Evolutionary conservation across 345 rosid genomes (phyloP).

Genomic region (Moricandia moricandioides): DNA sequence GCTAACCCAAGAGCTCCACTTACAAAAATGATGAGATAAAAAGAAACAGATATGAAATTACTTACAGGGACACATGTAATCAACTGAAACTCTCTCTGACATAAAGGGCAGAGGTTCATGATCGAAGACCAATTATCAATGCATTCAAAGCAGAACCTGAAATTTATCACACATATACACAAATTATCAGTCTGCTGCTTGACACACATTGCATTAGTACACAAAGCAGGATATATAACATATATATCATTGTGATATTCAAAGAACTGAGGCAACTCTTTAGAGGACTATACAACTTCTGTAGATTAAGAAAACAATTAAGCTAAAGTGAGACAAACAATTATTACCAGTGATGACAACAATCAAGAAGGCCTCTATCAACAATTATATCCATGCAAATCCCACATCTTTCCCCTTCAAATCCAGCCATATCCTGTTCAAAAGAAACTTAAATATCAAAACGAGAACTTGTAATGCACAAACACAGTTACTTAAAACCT

Average conservation of each 20-base stretch:
- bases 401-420: slow-evolving; percentile 91
- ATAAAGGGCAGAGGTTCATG: slow-evolving; percentile 95
- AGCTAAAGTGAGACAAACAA: not conserved
- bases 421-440: slow-evolving; percentile 53
- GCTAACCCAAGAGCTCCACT: slow-evolving; percentile 17
- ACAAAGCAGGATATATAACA: too few relatives aligned
- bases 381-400: slow-evolving; percentile 95
- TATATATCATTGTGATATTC: too few relatives aligned
- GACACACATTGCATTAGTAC: not conserved
- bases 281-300: too few relatives aligned
- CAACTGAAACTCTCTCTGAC: slow-evolving; percentile 93
- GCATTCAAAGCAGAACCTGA: slow-evolving; percentile 98
- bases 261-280: too few relatives aligned
- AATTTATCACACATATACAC: slow-evolving; percentile 26
- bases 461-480: not conserved
- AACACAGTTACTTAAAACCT: not conserved
- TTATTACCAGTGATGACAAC: slow-evolving; percentile 91
- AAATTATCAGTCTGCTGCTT: slow-evolving; percentile 3
- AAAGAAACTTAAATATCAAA: not conserved
- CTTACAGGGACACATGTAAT: slow-evolving; percentile 98
- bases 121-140: slow-evolving; percentile 98
- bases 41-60: slow-evolving; percentile 10
- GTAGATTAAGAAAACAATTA: not conserved
- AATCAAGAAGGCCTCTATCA: slow-evolving; percentile 94
- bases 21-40: not conserved